phyloP scores from a whole-genome alignment of 441 rosid genomes.

The Croton laevigatus region DNA sequence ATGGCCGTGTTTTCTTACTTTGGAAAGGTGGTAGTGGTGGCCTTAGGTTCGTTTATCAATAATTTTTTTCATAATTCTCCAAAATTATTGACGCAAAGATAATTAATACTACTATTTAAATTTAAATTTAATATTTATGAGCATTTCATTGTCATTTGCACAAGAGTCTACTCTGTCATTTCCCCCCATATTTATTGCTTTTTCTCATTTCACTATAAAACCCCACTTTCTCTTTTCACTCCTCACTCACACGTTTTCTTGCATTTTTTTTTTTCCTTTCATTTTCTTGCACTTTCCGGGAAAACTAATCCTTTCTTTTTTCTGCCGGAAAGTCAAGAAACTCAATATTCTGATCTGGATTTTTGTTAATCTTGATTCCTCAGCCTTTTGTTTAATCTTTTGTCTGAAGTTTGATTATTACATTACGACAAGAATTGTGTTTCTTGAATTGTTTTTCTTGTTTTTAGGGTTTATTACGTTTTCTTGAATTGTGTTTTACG shows the following conservation, averaged over 20 bases:
- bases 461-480: background rate
- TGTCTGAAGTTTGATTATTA: conserved; percentile 7
- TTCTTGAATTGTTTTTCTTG: background rate
- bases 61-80: background rate
- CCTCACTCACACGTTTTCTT: background rate
- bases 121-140: too few relatives aligned
- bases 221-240: background rate
- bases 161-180: background rate
- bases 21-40: too few relatives aligned
- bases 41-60: too few relatives aligned
- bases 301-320: background rate
- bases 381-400: background rate
- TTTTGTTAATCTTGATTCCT: background rate
- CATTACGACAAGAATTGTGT: background rate
- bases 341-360: background rate
- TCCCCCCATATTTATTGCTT: background rate
- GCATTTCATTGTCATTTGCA: background rate
- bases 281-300: background rate
- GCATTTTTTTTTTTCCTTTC: background rate
- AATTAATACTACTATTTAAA: too few relatives aligned
- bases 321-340: background rate
- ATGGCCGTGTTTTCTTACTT: conserved; percentile 16
- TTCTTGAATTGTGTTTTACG: background rate
- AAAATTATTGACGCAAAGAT: background rate
- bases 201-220: background rate